Evolutionary conservation across 805 yeast genomes (phyloP).

Genomic region (Candida pini): DNA sequence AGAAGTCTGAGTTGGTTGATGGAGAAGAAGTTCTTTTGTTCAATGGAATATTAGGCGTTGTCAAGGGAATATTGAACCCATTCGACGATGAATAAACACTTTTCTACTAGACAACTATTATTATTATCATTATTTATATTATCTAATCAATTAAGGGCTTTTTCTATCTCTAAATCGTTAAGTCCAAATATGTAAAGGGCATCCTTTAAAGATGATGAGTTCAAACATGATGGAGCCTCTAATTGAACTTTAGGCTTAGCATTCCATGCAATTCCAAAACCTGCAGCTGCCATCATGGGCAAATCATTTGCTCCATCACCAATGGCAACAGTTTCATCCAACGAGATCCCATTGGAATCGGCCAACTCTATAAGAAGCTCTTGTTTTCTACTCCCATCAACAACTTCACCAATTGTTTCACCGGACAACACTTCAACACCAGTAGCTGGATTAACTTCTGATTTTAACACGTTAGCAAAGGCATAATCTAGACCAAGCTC

Average conservation of each 20-base stretch:
- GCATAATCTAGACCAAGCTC: conserved; percentile 78
- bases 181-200: conserved; percentile 78
- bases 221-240: conserved; percentile 77
- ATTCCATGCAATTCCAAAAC: conserved; percentile 94
- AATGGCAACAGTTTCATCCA: conserved; percentile 64
- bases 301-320: conserved; percentile 98
- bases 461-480: conserved; percentile 65
- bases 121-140: no score
- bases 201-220: conserved; percentile 68
- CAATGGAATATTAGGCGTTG: conserved; percentile 81
- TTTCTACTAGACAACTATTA: no score
- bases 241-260: conserved; percentile 91
- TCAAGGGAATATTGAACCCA: conserved; percentile 49
- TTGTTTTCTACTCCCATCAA: conserved; percentile 83
- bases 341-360: conserved; percentile 43
- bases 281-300: conserved; percentile 86
- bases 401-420: conserved; percentile 69
- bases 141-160: no score
- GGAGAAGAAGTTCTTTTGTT: conserved; percentile 72
- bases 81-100: no score
- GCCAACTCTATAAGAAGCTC: conserved; percentile 61
- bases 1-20: conserved; percentile 38
- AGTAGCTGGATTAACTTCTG: conserved; percentile 35
- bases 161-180: conserved; percentile 46
- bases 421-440: conserved; percentile 59